Conservation (phyloP, 345 rosid genomes). For the Adansonia digitata region DNA sequence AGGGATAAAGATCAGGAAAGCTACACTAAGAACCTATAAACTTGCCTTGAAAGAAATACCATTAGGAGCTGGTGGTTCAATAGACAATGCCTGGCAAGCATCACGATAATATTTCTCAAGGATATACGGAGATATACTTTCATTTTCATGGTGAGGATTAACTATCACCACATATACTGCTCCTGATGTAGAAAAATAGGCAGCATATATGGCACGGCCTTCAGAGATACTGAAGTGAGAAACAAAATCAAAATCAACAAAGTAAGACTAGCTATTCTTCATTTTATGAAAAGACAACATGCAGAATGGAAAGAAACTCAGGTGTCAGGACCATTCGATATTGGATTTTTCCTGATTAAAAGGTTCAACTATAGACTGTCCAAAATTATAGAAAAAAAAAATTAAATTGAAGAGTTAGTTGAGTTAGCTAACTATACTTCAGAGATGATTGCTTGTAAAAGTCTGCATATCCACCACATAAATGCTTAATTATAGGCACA, state of each 20-base stretch:
- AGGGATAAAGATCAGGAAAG: conserved; percentile 14
- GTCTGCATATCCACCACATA: not conserved
- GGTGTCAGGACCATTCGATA: not conserved
- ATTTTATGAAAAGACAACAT: not conserved
- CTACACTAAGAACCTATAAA: conserved; percentile 12
- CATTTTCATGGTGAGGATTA: conserved; percentile 62
- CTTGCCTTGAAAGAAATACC: conserved; percentile 56
- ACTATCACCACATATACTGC: conserved; percentile 61
- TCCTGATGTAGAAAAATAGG: conserved; percentile 53
- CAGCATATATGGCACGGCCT: conserved; percentile 68
- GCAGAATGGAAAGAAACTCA: not conserved
- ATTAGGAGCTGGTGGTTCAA: conserved; percentile 41
- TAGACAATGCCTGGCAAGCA: conserved; percentile 67
- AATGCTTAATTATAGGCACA: not conserved
- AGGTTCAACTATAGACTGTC: not conserved
- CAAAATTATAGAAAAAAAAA: not conserved
- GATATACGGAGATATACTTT: conserved; percentile 46
- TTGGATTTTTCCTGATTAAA: not conserved
- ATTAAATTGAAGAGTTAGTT: not conserved
- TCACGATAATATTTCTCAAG: conserved; percentile 84
- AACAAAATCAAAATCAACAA: conserved; percentile 7
- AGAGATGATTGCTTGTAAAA: not conserved
- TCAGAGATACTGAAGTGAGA: conserved; percentile 53
- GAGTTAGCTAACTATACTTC: not conserved
- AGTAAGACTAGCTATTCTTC: not conserved